phyloP scores from a whole-genome alignment of 1,284 basidiomycete genomes.

The Boletus semigastroideus region DNA sequence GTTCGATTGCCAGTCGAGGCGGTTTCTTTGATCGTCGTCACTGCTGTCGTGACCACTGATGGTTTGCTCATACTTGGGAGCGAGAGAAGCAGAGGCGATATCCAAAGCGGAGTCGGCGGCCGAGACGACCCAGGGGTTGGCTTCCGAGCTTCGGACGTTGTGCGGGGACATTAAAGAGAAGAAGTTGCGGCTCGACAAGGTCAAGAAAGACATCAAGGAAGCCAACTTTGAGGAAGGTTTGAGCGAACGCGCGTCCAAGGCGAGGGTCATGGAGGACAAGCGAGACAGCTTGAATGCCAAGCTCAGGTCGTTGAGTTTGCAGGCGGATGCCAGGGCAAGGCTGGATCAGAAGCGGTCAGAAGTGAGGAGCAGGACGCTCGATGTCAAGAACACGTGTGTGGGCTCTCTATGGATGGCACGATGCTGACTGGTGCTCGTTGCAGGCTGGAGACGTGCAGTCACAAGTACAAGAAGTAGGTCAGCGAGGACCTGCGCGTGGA shows the following conservation, averaged over 20 bases:
- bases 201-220: slow-evolving; percentile 57
- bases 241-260: slow-evolving; percentile 54
- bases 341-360: slow-evolving; percentile 77
- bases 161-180: slow-evolving; percentile 72
- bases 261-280: slow-evolving; percentile 64
- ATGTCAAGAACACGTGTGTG: slow-evolving; percentile 69
- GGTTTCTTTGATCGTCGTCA: slow-evolving; percentile 8
- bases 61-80: slow-evolving; percentile 30
- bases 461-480: slow-evolving; percentile 64
- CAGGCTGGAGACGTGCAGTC: slow-evolving; percentile 63
- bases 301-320: slow-evolving; percentile 70
- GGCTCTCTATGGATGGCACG: not conserved
- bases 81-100: slow-evolving; percentile 53
- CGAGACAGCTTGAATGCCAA: slow-evolving; percentile 76
- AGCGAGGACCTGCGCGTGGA: slow-evolving; percentile 58
- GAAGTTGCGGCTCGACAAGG: slow-evolving; percentile 52
- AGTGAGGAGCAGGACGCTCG: slow-evolving; percentile 59
- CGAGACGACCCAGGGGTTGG: slow-evolving; percentile 55
- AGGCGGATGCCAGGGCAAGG: slow-evolving; percentile 83
- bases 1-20: slow-evolving; percentile 53
- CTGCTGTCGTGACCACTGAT: slow-evolving; percentile 3
- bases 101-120: slow-evolving; percentile 51
- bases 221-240: slow-evolving; percentile 73
- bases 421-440: not conserved
- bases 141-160: slow-evolving; percentile 57